Conservation (phyloP, 495 filamentous ascomycete species). For the Hyaloscypha bicolor region DNA sequence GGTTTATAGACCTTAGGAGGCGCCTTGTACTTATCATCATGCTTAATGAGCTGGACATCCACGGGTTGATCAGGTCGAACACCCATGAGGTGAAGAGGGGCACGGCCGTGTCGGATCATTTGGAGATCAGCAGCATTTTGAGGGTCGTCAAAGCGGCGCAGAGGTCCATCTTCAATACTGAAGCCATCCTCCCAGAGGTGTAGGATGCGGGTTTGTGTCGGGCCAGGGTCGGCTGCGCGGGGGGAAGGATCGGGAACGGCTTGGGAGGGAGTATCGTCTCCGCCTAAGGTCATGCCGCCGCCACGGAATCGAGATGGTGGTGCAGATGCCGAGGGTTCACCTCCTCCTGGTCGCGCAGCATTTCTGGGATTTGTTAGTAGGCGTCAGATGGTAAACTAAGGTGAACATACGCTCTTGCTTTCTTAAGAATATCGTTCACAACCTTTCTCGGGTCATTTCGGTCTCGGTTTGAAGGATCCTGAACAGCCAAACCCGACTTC, state of each 20-base stretch:
- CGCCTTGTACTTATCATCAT: conserved; percentile 78
- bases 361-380: conserved; percentile 48
- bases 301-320: conserved; percentile 70
- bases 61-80: conserved; percentile 83
- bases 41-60: conserved; percentile 85
- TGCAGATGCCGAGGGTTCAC: conserved; percentile 47
- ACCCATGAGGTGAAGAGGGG: conserved; percentile 87
- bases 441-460: conserved; percentile 63
- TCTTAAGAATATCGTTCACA: conserved; percentile 78
- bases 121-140: conserved; percentile 77
- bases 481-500: conserved; percentile 93
- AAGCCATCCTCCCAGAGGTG: conserved; percentile 96
- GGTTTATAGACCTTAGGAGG: conserved; percentile 88
- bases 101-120: conserved; percentile 84
- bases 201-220: conserved; percentile 55
- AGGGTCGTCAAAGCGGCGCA: conserved; percentile 87
- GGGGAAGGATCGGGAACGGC: conserved; percentile 66
- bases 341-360: conserved; percentile 55
- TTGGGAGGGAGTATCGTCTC: conserved; percentile 80
- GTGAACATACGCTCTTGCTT: conserved; percentile 69
- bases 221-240: conserved; percentile 42
- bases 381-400: neutral
- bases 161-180: conserved; percentile 91
- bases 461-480: conserved; percentile 67
- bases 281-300: conserved; percentile 82